A percentile compares a stretch with the other conserved stretches of the same genome.
Evolutionary conservation across 352 stramenopile species (phyloP).

Genomic region (Blastocystis sp.): DNA sequence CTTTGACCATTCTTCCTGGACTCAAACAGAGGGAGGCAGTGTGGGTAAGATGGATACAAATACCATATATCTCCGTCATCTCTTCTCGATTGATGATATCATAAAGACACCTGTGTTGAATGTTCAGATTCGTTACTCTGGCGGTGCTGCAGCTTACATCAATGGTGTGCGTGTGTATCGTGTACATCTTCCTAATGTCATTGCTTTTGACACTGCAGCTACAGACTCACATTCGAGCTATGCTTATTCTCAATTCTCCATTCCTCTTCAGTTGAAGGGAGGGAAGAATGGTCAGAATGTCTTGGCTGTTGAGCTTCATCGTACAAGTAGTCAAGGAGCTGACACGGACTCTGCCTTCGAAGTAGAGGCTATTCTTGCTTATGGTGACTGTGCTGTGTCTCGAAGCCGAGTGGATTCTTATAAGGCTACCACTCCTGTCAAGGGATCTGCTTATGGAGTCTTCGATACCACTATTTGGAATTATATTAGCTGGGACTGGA

Average conservation of each 20-base stretch:
- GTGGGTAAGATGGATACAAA: background rate
- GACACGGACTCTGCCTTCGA: background rate
- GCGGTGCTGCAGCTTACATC: constrained; percentile 38
- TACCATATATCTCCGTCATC: constrained; percentile 28
- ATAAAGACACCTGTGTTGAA: constrained; percentile 38
- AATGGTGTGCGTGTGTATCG: constrained; percentile 58
- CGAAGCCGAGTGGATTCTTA: background rate
- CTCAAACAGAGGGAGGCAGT: background rate
- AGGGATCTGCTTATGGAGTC: background rate
- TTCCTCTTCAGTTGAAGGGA: constrained; percentile 46
- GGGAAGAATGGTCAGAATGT: constrained; percentile 26
- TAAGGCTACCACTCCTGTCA: background rate
- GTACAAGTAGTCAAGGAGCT: background rate
- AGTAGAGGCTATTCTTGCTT: background rate
- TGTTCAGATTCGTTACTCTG: background rate
- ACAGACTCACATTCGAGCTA: background rate
- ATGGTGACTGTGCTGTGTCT: background rate
- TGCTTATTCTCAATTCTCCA: background rate
- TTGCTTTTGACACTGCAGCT: background rate
- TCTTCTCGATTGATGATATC: constrained; percentile 1
- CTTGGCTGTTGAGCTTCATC: constrained; percentile 54
- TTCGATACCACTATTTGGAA: background rate
- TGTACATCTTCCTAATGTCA: background rate
- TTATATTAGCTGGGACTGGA: constrained; percentile 45
- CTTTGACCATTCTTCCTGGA: constrained; percentile 34